Evolutionary conservation across 1,139 yeast species (phyloP).

Genomic region (Candida sp.): DNA sequence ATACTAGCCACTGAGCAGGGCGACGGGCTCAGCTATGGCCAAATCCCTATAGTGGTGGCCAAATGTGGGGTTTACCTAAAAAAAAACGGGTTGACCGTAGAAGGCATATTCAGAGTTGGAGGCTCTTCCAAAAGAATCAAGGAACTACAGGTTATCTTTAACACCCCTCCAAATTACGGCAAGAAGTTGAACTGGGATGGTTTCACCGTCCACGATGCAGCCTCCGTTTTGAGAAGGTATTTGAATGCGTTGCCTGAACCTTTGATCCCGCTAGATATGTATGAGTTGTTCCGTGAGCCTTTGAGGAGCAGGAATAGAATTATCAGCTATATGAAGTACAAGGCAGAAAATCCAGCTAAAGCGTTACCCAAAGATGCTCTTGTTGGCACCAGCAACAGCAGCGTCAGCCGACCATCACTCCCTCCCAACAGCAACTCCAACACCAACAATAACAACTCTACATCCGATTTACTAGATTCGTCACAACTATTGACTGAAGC

Average conservation of each 20-base stretch:
- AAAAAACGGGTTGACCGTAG: slow-evolving; percentile 73
- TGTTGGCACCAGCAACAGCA: slow-evolving; percentile 2
- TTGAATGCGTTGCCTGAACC: slow-evolving; percentile 94
- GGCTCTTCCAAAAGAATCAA: slow-evolving; percentile 91
- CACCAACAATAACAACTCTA: neutral
- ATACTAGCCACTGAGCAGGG: slow-evolving; percentile 43
- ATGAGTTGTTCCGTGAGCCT: slow-evolving; percentile 84
- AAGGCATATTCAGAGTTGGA: slow-evolving; percentile 93
- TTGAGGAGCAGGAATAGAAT: slow-evolving; percentile 63
- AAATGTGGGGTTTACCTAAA: slow-evolving; percentile 91
- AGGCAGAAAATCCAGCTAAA: slow-evolving; percentile 47
- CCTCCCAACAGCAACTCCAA: neutral
- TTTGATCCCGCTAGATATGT: slow-evolving; percentile 76
- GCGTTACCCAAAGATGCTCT: slow-evolving; percentile 5
- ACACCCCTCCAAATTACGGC: slow-evolving; percentile 89
- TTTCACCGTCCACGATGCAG: slow-evolving; percentile 97
- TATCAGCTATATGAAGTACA: slow-evolving; percentile 62
- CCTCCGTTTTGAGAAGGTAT: slow-evolving; percentile 84
- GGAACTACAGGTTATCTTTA: slow-evolving; percentile 82
- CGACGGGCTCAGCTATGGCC: slow-evolving; percentile 60
- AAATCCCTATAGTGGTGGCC: slow-evolving; percentile 91
- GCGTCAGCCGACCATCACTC: neutral
- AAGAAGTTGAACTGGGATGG: slow-evolving; percentile 90
- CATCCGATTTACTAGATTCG: slow-evolving; percentile 18
- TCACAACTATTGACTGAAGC: slow-evolving; percentile 36